Evolutionary conservation across 1,284 basidiomycete species (phyloP), one percentile per base, ranked within the genome.

Genomic region (Melampsora americana): DNA sequence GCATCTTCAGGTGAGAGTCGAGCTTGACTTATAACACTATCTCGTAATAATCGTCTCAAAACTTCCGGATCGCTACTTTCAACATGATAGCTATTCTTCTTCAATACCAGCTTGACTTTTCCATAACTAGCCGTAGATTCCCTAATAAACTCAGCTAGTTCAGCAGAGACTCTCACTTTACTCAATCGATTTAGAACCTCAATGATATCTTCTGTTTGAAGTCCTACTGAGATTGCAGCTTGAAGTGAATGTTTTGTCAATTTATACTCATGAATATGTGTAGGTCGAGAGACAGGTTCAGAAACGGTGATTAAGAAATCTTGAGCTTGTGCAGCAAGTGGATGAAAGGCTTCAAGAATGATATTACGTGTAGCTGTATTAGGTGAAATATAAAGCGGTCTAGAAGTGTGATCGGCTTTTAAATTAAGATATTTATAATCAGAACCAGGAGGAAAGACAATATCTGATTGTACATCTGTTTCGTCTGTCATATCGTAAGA

Each of bases 261-360:
- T 84, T 96, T 94, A 87, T 98, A 99, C 86, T 99, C 96, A 85
- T 99, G 96, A 78, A 99, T 95, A 84, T 96, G 92, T 44, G 92
- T 90, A 59, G 96, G 96, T 85, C 96, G 90, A 86, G 95, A 98
- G 82, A 99, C 94, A 79, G 96, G 96, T 85, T 99, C 96, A 80
- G 94, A 93, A 70, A 99, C 98, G 66, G 96, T 95, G 74, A 96
- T 92, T 56, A 99, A 86, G 81, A 99, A 99, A 83, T 99, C 96
- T 84, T 99, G 95, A 2, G 96, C 96, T 84, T 97, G 94, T 81
- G 95, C 92, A 35, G 96, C 95, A 77, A 99, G 93, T 0, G 95
- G 92, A 39, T 92, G 93, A 82, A 97, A 98, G 0, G 92, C 92
- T 83, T 97, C 95, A 46, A 98, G 87, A 77, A 96, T 97, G 81